A percentile compares a stretch with the other conserved stretches of the same genome.
Conservation (phyloP, 768 basidiomycete species). For the Amanita subjunquillea region DNA sequence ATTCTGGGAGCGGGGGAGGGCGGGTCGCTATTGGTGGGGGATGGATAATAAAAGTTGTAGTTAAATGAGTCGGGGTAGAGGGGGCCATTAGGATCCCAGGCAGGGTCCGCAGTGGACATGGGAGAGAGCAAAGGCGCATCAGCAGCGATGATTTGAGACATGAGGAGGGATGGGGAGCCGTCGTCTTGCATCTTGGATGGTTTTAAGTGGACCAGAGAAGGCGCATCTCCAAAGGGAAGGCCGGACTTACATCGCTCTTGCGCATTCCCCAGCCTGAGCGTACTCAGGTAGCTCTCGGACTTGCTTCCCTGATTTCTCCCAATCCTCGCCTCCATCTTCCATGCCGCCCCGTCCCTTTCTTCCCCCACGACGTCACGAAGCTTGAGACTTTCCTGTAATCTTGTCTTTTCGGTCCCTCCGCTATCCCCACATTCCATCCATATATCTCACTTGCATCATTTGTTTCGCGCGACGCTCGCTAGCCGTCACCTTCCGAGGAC, state of each 20-base stretch:
- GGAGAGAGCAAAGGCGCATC: constrained; percentile 55
- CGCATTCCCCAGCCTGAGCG: constrained; percentile 8
- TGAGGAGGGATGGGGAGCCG: constrained; percentile 27
- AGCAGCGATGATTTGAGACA: constrained; percentile 48
- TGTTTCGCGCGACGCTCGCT: not conserved
- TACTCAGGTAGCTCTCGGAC: constrained; percentile 1
- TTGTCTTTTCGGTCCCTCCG: not conserved
- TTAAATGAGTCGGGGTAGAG: constrained; percentile 31
- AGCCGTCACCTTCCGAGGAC: not conserved
- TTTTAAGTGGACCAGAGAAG: constrained; percentile 8
- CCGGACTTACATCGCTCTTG: constrained; percentile 23
- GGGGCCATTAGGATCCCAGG: constrained; percentile 35
- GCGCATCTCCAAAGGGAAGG: constrained; percentile 6
- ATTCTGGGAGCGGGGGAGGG: constrained; percentile 32
- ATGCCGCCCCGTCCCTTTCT: not conserved
- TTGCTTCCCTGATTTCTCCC: not conserved
- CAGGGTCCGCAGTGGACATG: constrained; percentile 18
- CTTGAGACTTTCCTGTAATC: not conserved
- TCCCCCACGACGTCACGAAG: not conserved
- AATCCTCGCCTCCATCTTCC: not conserved
- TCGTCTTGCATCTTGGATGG: constrained; percentile 3
- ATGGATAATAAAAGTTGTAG: constrained; percentile 41
- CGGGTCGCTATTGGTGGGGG: constrained; percentile 40
- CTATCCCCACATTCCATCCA: not conserved
- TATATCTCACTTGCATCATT: not conserved